Percentiles rank a stretch among this genome's conserved stretches.
Conservation (phyloP, 495 filamentous ascomycete species). For the Hyphodiscus hymeniophilus region DNA sequence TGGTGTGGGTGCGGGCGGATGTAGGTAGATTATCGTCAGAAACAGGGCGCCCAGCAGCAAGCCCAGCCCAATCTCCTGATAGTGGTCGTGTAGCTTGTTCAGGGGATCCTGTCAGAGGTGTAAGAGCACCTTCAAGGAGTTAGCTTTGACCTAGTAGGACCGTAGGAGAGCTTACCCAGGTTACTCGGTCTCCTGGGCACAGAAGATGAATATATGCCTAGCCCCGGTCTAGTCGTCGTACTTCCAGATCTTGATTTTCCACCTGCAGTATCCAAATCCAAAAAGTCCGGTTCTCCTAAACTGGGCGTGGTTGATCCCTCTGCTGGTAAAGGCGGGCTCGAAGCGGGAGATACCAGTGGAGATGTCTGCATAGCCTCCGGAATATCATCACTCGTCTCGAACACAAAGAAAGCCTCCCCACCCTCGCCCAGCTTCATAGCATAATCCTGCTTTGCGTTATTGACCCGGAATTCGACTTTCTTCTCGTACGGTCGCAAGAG, state of each 20-base stretch:
- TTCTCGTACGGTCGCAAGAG: conserved; percentile 93
- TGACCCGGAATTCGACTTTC: conserved; percentile 98
- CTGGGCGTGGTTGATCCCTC: conserved; percentile 43
- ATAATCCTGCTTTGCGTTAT: conserved; percentile 83
- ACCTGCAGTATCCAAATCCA: conserved; percentile 55
- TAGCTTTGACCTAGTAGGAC: not conserved
- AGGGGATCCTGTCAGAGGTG: conserved; percentile 56
- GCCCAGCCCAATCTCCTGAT: conserved; percentile 34
- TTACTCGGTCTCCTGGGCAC: conserved; percentile 19
- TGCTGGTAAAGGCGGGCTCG: conserved; percentile 62
- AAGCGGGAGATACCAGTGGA: conserved; percentile 78
- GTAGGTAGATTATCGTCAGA: conserved; percentile 33
- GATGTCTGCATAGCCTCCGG: conserved; percentile 89
- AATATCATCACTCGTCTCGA: conserved; percentile 84
- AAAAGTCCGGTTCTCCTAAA: conserved; percentile 74
- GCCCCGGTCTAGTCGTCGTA: conserved; percentile 16
- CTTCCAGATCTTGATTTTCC: conserved; percentile 21
- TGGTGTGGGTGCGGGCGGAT: conserved; percentile 1
- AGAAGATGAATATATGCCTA: conserved; percentile 8
- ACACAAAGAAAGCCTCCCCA: conserved; percentile 97
- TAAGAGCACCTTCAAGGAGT: conserved; percentile 41
- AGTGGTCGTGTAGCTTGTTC: conserved; percentile 38
- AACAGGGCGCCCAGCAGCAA: conserved; percentile 28
- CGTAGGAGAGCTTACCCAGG: conserved; percentile 12
- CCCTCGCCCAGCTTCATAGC: conserved; percentile 98